Base-by-base conservation (phyloP, 768 basidiomycete species). In the Agrocybe pediades region DNA sequence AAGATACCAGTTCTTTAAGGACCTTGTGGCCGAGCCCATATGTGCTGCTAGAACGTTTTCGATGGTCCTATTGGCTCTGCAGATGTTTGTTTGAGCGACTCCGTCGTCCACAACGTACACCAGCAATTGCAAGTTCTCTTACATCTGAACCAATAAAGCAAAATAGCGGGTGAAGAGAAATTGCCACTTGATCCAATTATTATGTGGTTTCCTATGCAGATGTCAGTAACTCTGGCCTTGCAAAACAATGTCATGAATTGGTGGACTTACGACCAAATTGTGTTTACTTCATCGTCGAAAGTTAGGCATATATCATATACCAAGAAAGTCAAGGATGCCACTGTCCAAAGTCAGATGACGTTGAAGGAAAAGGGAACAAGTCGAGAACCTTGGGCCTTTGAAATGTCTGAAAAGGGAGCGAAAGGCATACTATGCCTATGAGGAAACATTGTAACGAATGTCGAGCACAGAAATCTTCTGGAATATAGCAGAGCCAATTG, bases 271-370 rank as follows among this genome's bases (percentile, higher is more conserved):
- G 65, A 58, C 73, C 73, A 74, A 15, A 74, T 68, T 21, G 58
- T 56, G 20, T 64, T 57, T 27, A 74, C 68, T 58, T 74, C 73
- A 44, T 71, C 64, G 47, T 71, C 69, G 6, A 72, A 55, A 1
- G 72, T 74, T 26, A 74, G 48, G 30, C 54, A 58, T 29, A 71
- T 68, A 15, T 74, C 73, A 47, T 72, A 71, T 1, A 71, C 16
- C 1, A 72, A 60, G 43, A 71, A 71, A 15, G 65, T 58, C 29
- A 72, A 52, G 9, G 72, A 69, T 25, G 62, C 67, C 44, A 70
- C 70, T 71, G 20, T 13, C n/a, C 11, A 3, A 15, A 13, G 33
- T 36, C 13, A 6, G 3, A 36, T 15, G 4, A 6, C n/a, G n/a
- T 13, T 36, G 33, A 36, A n/a, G 4, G 5, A 30, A 7, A 30